A percentile compares a stretch with the other conserved stretches of the same genome.
Evolutionary conservation across 257 asterid species (phyloP).

Genomic region (Jacaranda copaia): DNA sequence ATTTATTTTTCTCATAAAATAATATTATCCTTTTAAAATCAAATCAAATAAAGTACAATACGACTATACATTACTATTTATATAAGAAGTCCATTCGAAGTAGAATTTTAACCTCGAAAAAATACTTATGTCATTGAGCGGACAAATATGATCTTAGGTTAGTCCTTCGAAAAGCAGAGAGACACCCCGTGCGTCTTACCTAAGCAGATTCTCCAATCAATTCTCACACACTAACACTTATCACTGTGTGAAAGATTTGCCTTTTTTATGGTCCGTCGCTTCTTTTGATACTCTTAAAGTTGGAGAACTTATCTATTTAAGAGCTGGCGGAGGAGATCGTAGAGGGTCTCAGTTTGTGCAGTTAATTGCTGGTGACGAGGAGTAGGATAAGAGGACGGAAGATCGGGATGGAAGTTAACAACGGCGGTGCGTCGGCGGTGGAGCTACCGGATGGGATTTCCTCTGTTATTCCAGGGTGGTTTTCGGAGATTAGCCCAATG

Average conservation of each 20-base stretch:
- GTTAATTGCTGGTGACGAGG: slow-evolving; percentile 32
- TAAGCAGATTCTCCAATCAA: slow-evolving; percentile 31
- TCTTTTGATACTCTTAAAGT: slow-evolving; percentile 3
- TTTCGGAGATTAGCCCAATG: slow-evolving; percentile 83
- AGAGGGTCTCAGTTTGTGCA: slow-evolving; percentile 2
- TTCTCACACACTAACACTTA: slow-evolving; percentile 17
- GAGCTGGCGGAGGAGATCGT: background rate
- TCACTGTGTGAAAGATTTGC: slow-evolving; percentile 27
- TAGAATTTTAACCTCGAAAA: too few relatives aligned
- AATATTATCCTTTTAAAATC: too few relatives aligned
- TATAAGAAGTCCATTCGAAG: too few relatives aligned
- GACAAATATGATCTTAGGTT: slow-evolving; percentile 6
- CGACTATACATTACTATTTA: too few relatives aligned
- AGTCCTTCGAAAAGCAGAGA: slow-evolving; percentile 9
- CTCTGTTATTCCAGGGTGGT: slow-evolving; percentile 79
- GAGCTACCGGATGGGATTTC: slow-evolving; percentile 47
- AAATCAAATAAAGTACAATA: too few relatives aligned
- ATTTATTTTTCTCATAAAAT: too few relatives aligned
- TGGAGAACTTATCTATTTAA: background rate
- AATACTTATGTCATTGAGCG: too few relatives aligned
- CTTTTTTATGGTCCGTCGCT: background rate
- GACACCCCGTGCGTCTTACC: slow-evolving; percentile 17
- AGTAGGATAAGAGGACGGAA: background rate
- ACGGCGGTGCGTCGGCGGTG: slow-evolving; percentile 34
- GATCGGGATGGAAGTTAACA: slow-evolving; percentile 48